Base-by-base conservation (phyloP, 176 grass and related monocot species). In the Avena atlantica region DNA sequence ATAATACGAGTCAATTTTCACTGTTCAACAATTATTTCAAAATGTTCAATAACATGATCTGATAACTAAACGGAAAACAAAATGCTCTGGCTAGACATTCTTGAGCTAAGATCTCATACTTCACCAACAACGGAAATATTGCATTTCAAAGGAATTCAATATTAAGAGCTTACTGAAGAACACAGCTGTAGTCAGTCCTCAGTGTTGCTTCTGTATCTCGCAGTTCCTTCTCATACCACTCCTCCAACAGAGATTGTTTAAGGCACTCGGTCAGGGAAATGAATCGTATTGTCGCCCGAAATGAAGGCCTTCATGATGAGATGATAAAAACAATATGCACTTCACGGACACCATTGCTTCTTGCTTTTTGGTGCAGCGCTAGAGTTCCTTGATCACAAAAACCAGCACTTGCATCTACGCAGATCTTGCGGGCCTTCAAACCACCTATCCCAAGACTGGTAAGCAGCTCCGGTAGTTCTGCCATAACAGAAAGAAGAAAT, bases 391-490 rank as follows among this genome's bases (percentile, higher is more conserved):
- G 20, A 86, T 93, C 89, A 97, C 55, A 97, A 79, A 78, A 97
- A 87, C 91, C 95, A 94, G 87, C 92, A 97, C 84, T 85, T 94
- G 89, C 95, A 97, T 42, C 68, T 84, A 55, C 67, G 80, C 51
- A 89, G 88, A 84, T 97, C 87, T 80, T 95, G 89, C 12, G 92
- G 93, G 57, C 93, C 89, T 91, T 97, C 95, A 76, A 97, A 95
- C 95, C 93, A 97, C 75, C 89, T 87, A 57, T 97, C 95, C 95
- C 95, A 97, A 6, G 82, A 89, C 70, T 84, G 78, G 52, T 53
- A 89, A 48, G 80, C 85, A 57, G 87, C 86, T 60, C 93, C 95
- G 20, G 12, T 90, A 56, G 91, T 95, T 89, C 95, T 97, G 85
- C 80, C 37, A 61, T 25, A 76, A 89, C 37, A 84, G 19, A 75